Evolutionary conservation across 1,284 basidiomycete species (phyloP).

Genomic region (Ceraceosorus bombacis): DNA sequence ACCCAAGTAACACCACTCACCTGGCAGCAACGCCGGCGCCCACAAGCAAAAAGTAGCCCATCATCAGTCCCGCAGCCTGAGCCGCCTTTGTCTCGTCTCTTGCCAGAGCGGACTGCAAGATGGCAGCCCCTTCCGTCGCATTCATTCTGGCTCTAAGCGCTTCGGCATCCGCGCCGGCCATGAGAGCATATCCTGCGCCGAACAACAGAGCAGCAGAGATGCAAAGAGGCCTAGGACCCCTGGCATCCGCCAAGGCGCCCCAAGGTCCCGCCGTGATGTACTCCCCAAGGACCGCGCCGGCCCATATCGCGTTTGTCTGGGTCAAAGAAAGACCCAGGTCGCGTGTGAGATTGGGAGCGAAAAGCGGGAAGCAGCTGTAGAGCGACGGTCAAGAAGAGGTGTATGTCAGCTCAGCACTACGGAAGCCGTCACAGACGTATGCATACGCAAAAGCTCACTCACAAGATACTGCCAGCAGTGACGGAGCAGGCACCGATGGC

Average conservation of each 20-base stretch:
- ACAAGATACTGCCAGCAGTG: constrained; percentile 17
- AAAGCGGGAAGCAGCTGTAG: constrained; percentile 16
- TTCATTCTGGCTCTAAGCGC: neutral
- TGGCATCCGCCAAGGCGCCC: constrained; percentile 15
- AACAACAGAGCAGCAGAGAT: constrained; percentile 14
- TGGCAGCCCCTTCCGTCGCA: neutral
- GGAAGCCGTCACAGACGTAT: neutral
- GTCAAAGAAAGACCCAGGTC: constrained; percentile 18
- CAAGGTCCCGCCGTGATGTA: constrained; percentile 16
- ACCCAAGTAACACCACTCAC: neutral
- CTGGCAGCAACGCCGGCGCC: constrained; percentile 18
- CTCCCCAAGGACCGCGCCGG: constrained; percentile 18
- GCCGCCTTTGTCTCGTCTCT: neutral
- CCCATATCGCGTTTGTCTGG: constrained; percentile 20
- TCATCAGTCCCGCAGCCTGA: constrained; percentile 7
- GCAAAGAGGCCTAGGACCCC: constrained; percentile 15
- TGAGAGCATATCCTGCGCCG: constrained; percentile 18
- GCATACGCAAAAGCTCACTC: neutral
- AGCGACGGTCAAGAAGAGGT: neutral
- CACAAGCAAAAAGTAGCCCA: constrained; percentile 15
- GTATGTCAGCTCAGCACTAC: neutral
- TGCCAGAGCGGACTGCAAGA: neutral
- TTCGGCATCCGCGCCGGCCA: constrained; percentile 14
- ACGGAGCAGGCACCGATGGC: constrained; percentile 11
- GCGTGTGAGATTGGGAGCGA: constrained; percentile 14